A percentile compares a stretch with the other conserved stretches of the same genome.
These are phyloP conservation scores for Pleurotus citrinopileatus DNA, from an alignment of 768 basidiomycete genomes.

Conservation along the genomic window DNA sequence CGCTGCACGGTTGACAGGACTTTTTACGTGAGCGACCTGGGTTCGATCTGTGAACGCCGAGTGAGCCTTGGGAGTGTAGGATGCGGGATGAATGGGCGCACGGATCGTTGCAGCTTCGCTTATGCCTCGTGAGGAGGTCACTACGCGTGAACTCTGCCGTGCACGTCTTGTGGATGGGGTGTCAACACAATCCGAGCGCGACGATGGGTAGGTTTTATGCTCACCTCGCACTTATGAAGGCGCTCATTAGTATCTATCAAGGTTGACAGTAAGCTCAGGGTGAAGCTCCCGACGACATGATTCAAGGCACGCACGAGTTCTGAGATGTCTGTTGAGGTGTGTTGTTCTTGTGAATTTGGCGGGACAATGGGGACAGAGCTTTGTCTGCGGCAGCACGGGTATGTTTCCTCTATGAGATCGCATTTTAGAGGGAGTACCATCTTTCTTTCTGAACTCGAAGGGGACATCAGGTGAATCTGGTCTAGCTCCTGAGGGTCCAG, in stretches of 20 bases:
- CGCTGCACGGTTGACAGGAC: constrained; percentile 69
- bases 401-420: constrained; percentile 58
- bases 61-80: constrained; percentile 14
- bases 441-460: constrained; percentile 9
- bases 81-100: constrained; percentile 31
- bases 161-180: constrained; percentile 45
- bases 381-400: constrained; percentile 69
- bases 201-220: constrained; percentile 10
- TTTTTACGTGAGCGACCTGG: constrained; percentile 60
- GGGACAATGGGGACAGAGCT: constrained; percentile 64
- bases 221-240: constrained; percentile 61
- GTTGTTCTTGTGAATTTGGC: constrained; percentile 75
- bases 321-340: constrained; percentile 69
- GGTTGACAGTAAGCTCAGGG: constrained; percentile 6
- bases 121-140: constrained; percentile 70
- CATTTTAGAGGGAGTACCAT: constrained; percentile 41
- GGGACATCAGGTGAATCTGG: background rate
- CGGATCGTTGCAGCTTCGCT: constrained; percentile 69
- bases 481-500: constrained; percentile 2
- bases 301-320: constrained; percentile 52
- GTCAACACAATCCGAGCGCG: constrained; percentile 9
- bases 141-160: constrained; percentile 70
- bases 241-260: constrained; percentile 63
- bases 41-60: constrained; percentile 27
- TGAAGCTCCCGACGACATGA: background rate